These are phyloP conservation scores for Acacia confusa DNA, from an alignment of 306 rosid species.

Conservation along the genomic window DNA sequence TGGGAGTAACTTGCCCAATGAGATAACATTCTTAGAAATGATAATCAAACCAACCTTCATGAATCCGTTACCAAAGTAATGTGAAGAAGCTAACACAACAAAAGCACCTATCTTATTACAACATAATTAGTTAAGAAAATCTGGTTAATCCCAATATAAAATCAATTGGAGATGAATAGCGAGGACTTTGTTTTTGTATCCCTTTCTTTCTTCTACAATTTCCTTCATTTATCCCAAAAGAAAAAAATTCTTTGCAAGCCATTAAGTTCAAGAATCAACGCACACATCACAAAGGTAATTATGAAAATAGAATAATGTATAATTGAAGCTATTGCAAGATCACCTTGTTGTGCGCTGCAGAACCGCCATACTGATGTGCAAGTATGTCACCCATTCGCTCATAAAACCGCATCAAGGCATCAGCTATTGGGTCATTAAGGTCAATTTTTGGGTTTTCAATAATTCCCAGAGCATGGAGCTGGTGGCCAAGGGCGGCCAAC, in stretches of 20 bases:
- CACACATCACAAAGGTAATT: conserved; percentile 6
- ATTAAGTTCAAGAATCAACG: not conserved
- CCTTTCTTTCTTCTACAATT: conserved; percentile 11
- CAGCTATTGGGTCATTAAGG: conserved; percentile 78
- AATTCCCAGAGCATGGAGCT: conserved; percentile 69
- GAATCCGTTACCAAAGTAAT: conserved; percentile 8
- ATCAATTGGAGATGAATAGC: not conserved
- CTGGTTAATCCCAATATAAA: conserved; percentile 1
- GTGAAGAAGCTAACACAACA: conserved; percentile 25
- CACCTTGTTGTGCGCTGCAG: conserved; percentile 99
- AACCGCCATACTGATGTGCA: conserved; percentile 96
- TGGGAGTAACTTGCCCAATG: not conserved
- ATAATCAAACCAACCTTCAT: conserved; percentile 1
- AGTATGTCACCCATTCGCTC: conserved; percentile 96
- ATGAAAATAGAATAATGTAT: conserved; percentile 15
- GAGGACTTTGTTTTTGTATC: not conserved
- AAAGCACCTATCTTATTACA: conserved; percentile 21
- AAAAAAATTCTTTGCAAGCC: not conserved
- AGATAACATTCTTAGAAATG: not conserved
- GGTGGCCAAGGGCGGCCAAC: conserved; percentile 82
- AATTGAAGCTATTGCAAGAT: conserved; percentile 31
- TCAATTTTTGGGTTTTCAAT: conserved; percentile 69
- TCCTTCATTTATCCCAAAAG: not conserved
- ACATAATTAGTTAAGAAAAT: conserved; percentile 10
- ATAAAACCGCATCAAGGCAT: conserved; percentile 75